Evolutionary conservation across 805 yeast species (phyloP).

Genomic region (Danielozyma ontarioensis): DNA sequence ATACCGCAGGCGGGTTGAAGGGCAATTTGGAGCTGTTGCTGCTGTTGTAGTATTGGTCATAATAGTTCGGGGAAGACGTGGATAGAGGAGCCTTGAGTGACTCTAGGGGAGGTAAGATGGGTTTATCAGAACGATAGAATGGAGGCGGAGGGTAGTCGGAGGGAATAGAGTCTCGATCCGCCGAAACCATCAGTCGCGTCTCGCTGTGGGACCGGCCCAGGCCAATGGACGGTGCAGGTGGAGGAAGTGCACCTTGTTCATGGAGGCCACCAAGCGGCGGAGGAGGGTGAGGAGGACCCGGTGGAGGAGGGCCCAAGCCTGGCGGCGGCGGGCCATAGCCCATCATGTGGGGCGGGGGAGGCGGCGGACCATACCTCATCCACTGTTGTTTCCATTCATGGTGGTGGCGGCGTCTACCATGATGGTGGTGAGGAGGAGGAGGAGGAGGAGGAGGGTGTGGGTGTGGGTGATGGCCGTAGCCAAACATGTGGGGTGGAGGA

Average conservation of each 20-base stretch:
- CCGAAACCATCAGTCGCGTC: no score
- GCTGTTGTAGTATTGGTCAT: not conserved
- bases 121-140: not conserved
- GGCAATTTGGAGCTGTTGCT: no score
- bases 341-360: not conserved
- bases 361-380: not conserved
- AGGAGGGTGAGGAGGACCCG: not conserved
- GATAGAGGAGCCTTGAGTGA: not conserved
- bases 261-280: not conserved
- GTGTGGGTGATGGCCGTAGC: conserved; percentile 3
- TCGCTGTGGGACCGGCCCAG: no score
- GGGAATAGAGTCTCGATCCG: no score
- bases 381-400: not conserved
- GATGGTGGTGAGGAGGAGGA: conserved; percentile 4
- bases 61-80: not conserved
- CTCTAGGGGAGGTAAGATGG: not conserved
- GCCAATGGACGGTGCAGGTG: no score
- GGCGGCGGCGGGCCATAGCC: not conserved
- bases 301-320: not conserved
- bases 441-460: conserved; percentile 8
- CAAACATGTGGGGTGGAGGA: conserved; percentile 7
- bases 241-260: not conserved
- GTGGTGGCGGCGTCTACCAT: conserved; percentile 1
- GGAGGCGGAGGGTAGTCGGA: not conserved
- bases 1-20: no score